Percentiles rank a stretch among this genome's conserved stretches.
Evolutionary conservation across 768 basidiomycete genomes (phyloP).

Genomic region (Panellus pusillus): DNA sequence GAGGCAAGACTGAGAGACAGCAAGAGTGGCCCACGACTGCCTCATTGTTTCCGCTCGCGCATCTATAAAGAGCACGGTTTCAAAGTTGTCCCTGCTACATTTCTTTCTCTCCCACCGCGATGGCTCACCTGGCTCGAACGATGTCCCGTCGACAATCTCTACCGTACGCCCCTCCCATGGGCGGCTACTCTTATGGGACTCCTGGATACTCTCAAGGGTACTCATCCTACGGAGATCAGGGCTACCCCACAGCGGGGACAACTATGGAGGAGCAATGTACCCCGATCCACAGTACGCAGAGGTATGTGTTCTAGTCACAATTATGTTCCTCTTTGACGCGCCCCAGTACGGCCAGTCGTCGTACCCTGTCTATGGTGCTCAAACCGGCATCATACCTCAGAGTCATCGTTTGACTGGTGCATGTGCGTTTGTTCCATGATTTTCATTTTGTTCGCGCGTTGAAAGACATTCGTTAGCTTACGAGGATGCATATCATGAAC

Average conservation of each 20-base stretch:
- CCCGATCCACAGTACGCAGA: conserved; percentile 39
- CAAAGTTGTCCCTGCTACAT: background rate
- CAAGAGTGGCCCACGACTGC: conserved; percentile 1
- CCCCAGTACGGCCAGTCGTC: conserved; percentile 44
- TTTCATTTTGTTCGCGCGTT: background rate
- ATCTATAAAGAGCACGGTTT: conserved; percentile 8
- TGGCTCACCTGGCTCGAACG: conserved; percentile 19
- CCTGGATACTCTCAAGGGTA: conserved; percentile 14
- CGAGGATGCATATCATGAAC: conserved; percentile 50
- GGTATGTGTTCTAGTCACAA: conserved; percentile 30
- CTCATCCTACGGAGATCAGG: conserved; percentile 8
- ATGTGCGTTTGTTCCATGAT: conserved; percentile 31
- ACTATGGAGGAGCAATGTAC: conserved; percentile 36
- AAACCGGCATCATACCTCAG: conserved; percentile 36
- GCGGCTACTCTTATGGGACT: conserved; percentile 7
- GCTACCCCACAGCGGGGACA: conserved; percentile 26
- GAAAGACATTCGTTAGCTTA: conserved; percentile 38
- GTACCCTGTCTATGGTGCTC: conserved; percentile 49
- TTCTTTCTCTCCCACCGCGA: conserved; percentile 1
- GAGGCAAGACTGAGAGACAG: conserved; percentile 21
- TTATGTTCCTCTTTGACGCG: background rate
- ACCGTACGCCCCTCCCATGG: conserved; percentile 18
- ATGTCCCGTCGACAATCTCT: conserved; percentile 30
- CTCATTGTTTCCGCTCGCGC: conserved; percentile 19
- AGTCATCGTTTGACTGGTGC: conserved; percentile 41